A percentile compares a stretch with the other conserved stretches of the same genome.
phyloP scores from a whole-genome alignment of 805 yeast species.

The Kuraishia capsulata region DNA sequence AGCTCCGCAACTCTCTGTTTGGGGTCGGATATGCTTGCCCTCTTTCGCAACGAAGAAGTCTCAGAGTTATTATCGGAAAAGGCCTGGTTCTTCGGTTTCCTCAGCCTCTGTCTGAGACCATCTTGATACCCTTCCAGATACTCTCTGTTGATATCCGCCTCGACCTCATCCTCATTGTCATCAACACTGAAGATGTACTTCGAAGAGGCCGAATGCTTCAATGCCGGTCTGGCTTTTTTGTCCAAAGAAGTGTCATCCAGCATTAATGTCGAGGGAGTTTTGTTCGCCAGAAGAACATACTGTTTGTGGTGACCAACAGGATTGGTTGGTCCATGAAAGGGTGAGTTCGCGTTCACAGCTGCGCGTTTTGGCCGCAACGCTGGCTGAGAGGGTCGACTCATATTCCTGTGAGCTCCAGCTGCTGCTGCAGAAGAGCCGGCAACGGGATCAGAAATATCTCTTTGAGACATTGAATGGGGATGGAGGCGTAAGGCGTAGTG shows the following conservation, averaged over 20 bases:
- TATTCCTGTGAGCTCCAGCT: background rate
- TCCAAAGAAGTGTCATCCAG: background rate
- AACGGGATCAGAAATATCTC: too few species aligned
- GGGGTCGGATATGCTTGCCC: background rate
- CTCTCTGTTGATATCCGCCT: slow-evolving; percentile 45
- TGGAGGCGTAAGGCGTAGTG: too few species aligned
- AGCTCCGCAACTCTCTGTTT: slow-evolving; percentile 4
- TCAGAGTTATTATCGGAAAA: background rate
- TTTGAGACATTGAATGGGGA: too few species aligned
- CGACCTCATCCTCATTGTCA: slow-evolving; percentile 69
- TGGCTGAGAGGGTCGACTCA: background rate
- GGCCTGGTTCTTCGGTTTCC: slow-evolving; percentile 12
- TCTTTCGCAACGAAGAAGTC: slow-evolving; percentile 1
- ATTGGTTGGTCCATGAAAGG: background rate
- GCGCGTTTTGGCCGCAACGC: background rate
- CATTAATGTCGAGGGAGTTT: background rate
- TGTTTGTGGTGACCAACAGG: slow-evolving; percentile 1
- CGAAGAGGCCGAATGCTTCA: slow-evolving; percentile 1
- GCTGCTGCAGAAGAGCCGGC: background rate
- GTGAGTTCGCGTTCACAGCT: slow-evolving; percentile 1
- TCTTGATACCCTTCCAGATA: slow-evolving; percentile 69
- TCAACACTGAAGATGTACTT: slow-evolving; percentile 63
- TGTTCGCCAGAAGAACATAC: slow-evolving; percentile 2
- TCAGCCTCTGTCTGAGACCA: slow-evolving; percentile 45
- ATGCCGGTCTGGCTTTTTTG: background rate